Evolutionary conservation across 2,329 filamentous ascomycete genomes (phyloP), one percentile per base, ranked within the genome.

Genomic region (Pseudogymnoascus sp.): DNA sequence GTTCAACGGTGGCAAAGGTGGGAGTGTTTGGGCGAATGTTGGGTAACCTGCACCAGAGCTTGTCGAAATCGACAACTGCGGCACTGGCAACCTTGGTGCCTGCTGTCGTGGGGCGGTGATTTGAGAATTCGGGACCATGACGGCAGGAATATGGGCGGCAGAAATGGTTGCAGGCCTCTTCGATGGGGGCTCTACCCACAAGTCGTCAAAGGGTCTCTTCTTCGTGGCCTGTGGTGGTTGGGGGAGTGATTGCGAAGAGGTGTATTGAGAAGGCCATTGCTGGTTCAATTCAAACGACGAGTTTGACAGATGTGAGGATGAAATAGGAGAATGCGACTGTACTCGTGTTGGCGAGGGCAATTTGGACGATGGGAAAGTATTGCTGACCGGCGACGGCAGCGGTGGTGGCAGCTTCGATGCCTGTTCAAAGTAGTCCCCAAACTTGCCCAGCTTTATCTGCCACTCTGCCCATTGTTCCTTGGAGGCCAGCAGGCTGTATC

Each of bases 401-500:
- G 59, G 59, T 47, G 67, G 13, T 64, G 71, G 67, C 64, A 70
- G 66, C 63, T 68, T 70, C 31, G 67, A 65, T 24, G 72, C 69
- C 29, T 63, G 63, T 19, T 73, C 69, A 56, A 71, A 73, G 62
- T 92, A 97, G 61, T 87, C 86, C 67, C 87, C 87, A 73, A 97
- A 97, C 68, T 87, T 88, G 61, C 88, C 84, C 62, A 97, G 80
- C 74, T 92, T 92, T 66, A 81, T 79, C 71, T 97, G 87, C 95
- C 95, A 97, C 62, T 86, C 83, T 59, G 86, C 82, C 95, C 95
- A 99, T 73, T 96, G 85, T 62, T 86, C 82, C 72, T 91, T 87
- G 3, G 93, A 96, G 3, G 91, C 91, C 73, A 93, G 87, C 6
- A 99, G 80, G 70, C 91, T 92, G 76, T 97, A 99, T 71, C 93